Percentiles rank a stretch among this genome's conserved stretches.
Evolutionary conservation across 2,329 filamentous ascomycete genomes (phyloP).

Genomic region (Xylariaceae sp.): DNA sequence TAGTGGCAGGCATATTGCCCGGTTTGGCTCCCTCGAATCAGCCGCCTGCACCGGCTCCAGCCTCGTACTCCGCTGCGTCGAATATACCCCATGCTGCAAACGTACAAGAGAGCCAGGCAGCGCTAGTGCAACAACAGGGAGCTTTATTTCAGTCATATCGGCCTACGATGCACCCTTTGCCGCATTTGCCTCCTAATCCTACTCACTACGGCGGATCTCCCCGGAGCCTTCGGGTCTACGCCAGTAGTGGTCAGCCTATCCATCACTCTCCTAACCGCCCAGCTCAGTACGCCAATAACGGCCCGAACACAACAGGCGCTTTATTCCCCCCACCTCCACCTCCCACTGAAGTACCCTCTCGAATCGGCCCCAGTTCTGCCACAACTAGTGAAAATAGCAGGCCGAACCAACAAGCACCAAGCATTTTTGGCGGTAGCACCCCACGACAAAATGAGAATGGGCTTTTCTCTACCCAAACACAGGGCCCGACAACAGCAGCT

Average conservation of each 20-base stretch:
- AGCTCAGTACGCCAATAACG: not conserved
- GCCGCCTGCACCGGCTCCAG: not conserved
- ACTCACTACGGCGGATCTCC: not conserved
- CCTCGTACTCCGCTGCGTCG: constrained; percentile 9
- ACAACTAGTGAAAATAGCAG: constrained; percentile 7
- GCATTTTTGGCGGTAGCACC: constrained; percentile 3
- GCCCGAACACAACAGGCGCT: constrained; percentile 2
- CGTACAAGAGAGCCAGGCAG: not conserved
- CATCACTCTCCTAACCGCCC: constrained; percentile 7
- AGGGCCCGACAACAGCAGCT: constrained; percentile 1
- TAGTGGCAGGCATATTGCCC: constrained; percentile 2
- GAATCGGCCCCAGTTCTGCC: constrained; percentile 4
- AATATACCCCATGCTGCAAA: constrained; percentile 3
- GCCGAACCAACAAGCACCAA: constrained; percentile 6
- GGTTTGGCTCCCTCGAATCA: constrained; percentile 4
- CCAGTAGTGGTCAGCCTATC: not conserved
- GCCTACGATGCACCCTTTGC: not conserved
- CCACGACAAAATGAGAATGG: not conserved
- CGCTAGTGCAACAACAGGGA: not conserved
- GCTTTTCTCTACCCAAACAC: constrained; percentile 7
- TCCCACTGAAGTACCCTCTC: not conserved
- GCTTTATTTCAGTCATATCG: not conserved
- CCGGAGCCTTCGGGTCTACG: not conserved
- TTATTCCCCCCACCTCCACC: constrained; percentile 3
- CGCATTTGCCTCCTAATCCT: not conserved